Conservation (phyloP, 495 filamentous ascomycete species). For the Xylaria scruposa region DNA sequence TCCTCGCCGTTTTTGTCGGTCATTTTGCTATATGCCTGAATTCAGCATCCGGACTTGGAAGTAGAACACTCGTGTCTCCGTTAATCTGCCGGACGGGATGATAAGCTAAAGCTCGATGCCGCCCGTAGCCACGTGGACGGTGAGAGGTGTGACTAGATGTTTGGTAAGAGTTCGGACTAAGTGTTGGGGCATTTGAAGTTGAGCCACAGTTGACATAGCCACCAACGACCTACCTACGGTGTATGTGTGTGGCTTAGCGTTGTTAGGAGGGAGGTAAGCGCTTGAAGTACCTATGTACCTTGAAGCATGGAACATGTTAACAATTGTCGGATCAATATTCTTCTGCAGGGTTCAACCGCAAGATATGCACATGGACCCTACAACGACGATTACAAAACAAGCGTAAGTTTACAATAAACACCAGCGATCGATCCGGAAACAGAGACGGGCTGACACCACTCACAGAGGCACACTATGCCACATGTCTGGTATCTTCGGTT, state of each 20-base stretch:
- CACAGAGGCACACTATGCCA: not conserved
- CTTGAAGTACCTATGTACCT: not conserved
- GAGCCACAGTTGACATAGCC: conserved; percentile 13
- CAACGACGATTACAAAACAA: conserved; percentile 10
- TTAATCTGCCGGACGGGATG: not conserved
- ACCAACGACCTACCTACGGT: not conserved
- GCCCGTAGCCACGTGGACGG: conserved; percentile 20
- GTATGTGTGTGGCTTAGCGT: conserved; percentile 1
- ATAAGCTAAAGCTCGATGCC: not conserved
- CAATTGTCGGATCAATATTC: not conserved
- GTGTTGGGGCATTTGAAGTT: not conserved
- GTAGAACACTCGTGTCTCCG: not conserved
- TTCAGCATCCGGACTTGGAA: not conserved
- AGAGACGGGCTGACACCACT: not conserved
- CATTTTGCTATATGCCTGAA: conserved; percentile 12
- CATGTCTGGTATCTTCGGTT: not conserved
- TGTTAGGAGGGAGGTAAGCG: not conserved
- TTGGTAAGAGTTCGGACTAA: not conserved
- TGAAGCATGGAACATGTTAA: conserved; percentile 7
- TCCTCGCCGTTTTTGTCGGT: conserved; percentile 7
- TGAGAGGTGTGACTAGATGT: conserved; percentile 18
- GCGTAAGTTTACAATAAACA: conserved; percentile 10
- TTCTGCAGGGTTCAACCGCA: not conserved
- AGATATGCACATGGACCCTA: conserved; percentile 8
- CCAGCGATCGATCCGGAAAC: conserved; percentile 8